Evolutionary conservation across 2,329 filamentous ascomycete genomes (phyloP), one percentile per base, ranked within the genome.

Genomic region (Penicillium rolfsii): DNA sequence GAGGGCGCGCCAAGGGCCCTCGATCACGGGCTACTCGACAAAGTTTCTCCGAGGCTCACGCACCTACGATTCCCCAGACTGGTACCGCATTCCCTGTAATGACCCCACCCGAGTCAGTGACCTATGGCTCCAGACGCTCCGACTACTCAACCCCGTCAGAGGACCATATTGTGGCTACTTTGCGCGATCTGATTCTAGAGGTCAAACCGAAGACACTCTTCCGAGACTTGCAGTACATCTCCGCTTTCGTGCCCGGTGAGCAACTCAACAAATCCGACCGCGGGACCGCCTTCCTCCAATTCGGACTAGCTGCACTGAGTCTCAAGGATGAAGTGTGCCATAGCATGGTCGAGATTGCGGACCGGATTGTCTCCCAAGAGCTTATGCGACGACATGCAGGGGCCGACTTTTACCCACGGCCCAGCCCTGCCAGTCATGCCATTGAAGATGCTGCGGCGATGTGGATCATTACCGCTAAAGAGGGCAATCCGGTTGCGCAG

Each of bases 391-490:
- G 76, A 11, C 73, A 77, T 12, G 67, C 67, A 14, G 67, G 70
- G 9, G 67, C 70, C 33, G 74, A 75, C 35, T 71, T 71, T 60
- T 70, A 71, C 38, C 64, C 70, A 24, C 68, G 71, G 1, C 64
- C 71, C 4, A 70, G 71, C 40, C 67, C 74, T 64, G 70, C 71
- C 4, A 70, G 71, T 40, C 67, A 74, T 64, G 70, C 71, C 28
- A 74, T 87, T 58, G 85, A 87, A 50, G 92, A 97, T 73, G 94
- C 93, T 0, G 93, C 91, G 2, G 87, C 85, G 67, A 95, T 98
- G 88, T 92, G 91, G 83, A 90, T 91, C 64, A 95, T 97, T 73
- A 94, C 93, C 1, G 95, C 95, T 16, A 95, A 93, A 74, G 95
- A 99, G 77, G 93, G 94, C 41, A 87, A 93, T 62, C 85, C 93